Conservation (phyloP, 495 filamentous ascomycete species). For the Daldinia caldariorum region DNA sequence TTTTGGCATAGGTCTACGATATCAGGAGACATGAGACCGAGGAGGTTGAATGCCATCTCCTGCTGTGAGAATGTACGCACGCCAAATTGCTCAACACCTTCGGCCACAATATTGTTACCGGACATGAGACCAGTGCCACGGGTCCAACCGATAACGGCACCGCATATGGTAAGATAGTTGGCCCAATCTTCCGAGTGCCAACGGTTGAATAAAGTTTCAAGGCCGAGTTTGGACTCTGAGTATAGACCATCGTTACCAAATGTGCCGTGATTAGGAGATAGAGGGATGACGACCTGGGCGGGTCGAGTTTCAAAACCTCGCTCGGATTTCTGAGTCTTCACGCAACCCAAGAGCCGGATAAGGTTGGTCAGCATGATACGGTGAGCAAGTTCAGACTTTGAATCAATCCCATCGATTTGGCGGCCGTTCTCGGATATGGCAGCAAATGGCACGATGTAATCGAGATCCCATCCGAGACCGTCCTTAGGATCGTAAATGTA, state of each 20-base stretch:
- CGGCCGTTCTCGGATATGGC: constrained; percentile 98
- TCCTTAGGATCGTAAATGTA: constrained; percentile 98
- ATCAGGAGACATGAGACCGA: constrained; percentile 93
- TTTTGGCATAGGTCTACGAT: constrained; percentile 96
- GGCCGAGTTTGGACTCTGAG: constrained; percentile 94
- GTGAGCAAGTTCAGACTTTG: constrained; percentile 97
- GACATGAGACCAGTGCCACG: constrained; percentile 98
- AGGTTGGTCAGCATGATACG: constrained; percentile 99
- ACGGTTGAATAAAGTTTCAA: constrained; percentile 98
- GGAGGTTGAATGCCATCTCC: constrained; percentile 99
- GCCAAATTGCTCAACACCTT: constrained; percentile 94
- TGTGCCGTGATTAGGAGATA: constrained; percentile 98
- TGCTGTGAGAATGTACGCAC: constrained; percentile 99
- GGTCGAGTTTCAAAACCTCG: constrained; percentile 93
- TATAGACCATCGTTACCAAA: constrained; percentile 99
- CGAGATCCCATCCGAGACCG: constrained; percentile 96
- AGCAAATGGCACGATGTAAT: constrained; percentile 95
- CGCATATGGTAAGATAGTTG: constrained; percentile 98
- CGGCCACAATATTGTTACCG: constrained; percentile 96
- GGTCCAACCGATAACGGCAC: constrained; percentile 98
- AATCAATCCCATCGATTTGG: constrained; percentile 97
- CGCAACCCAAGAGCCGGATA: constrained; percentile 84
- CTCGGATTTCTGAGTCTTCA: constrained; percentile 88
- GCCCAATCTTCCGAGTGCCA: constrained; percentile 99
- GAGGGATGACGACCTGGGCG: constrained; percentile 92